Base-by-base conservation (phyloP, 1,284 basidiomycete species). In the Apiotrichum montevideense region DNA sequence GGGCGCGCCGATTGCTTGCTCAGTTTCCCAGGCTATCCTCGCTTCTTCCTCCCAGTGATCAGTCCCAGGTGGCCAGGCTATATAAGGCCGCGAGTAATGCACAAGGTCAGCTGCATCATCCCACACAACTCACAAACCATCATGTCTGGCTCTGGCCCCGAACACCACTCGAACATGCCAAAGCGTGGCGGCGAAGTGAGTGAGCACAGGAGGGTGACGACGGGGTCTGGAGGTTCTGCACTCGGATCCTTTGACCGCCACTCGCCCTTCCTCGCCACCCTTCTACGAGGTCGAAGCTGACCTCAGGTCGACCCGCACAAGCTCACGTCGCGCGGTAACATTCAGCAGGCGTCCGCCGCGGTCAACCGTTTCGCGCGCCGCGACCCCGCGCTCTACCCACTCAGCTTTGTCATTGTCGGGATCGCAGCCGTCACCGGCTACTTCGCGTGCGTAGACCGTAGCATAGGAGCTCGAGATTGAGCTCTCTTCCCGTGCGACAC, bases 351-450 rank as follows among this genome's bases (percentile, higher is more conserved):
- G 10, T 71, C 73, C 41, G 52, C 64, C 35, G 64, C 66, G 33
- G 72, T 77, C 62, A 76, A 76, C 70, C 62, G 71, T 58, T 71
- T 75, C 59, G 76, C 75, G 46, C 72, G 74, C 61, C 66, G 72
- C 35, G 76, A 77, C 61, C 76, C 76, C 2, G 72, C 74, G 6
- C 67, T 77, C 21, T 77, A 76, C 68, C 76, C 76, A 6, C 58
- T 77, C 43, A 55, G 64, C 51, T 54, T 72, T 52, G 67, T 76
- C 66, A 66, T 77, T 53, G 66, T 66, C 49, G 70, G 68, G 56
- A 67, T 68, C 40, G 60, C 72, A 46, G 69, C 64, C 46, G 67
- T 67, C 32, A 73, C 74, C 10, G 75, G 76, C 32, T 77, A 76
- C 67, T 74, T 76, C 66, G 58, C 51, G 56, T 59, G 45, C 21